phyloP scores from a whole-genome alignment of 2,329 filamentous ascomycete species.

The Colletotrichum tropicale region DNA sequence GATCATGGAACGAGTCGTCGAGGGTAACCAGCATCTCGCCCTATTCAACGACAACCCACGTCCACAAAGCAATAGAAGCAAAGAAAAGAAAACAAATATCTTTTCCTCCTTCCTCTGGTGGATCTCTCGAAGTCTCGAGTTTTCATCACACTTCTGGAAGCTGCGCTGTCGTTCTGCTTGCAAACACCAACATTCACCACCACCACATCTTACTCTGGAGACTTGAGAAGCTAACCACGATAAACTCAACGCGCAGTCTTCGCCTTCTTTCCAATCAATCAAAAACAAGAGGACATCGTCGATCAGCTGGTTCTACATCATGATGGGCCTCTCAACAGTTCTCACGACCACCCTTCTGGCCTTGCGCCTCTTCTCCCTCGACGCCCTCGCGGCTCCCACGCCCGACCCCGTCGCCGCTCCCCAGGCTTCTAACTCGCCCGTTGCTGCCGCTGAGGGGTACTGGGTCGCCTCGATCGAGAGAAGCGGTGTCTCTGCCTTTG shows the following conservation, averaged over 20 bases:
- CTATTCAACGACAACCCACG: neutral
- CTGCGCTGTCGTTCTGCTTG: neutral
- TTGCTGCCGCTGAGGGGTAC: constrained; percentile 54
- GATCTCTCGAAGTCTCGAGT: constrained; percentile 2
- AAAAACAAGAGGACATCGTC: constrained; percentile 20
- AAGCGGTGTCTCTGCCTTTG: constrained; percentile 71
- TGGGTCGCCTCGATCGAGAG: constrained; percentile 76
- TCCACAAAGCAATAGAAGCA: neutral
- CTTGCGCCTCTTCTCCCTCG: constrained; percentile 42
- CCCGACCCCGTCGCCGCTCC: constrained; percentile 17
- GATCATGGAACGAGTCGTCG: neutral
- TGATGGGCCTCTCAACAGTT: constrained; percentile 49
- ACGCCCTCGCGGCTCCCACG: constrained; percentile 35
- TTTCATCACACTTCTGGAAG: neutral
- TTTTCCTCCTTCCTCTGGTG: neutral
- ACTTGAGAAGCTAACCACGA: neutral
- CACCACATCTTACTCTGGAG: neutral
- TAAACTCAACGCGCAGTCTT: neutral
- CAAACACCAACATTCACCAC: neutral
- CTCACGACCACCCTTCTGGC: constrained; percentile 47
- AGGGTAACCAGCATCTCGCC: neutral
- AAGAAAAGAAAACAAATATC: neutral
- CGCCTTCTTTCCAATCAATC: neutral
- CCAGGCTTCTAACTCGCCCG: constrained; percentile 17
- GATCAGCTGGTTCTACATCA: constrained; percentile 38